These are phyloP conservation scores for Russula sp. DNA, from an alignment of 768 basidiomycete species.

Conservation along the genomic window DNA sequence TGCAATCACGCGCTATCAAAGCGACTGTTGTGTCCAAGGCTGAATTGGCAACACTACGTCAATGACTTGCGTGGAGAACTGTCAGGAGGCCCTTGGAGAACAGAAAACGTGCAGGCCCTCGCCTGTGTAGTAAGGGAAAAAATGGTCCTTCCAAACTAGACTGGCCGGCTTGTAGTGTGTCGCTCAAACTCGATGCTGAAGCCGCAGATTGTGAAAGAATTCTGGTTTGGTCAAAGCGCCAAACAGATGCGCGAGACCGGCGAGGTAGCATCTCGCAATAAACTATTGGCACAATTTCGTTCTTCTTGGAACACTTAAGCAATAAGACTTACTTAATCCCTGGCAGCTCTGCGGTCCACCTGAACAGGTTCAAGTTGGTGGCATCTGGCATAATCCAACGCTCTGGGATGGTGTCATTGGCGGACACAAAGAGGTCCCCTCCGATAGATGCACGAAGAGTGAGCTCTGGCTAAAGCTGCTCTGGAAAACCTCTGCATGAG, in stretches of 20 bases:
- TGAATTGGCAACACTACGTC: not conserved
- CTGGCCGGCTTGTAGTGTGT: no score
- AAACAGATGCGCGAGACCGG: conserved; percentile 2
- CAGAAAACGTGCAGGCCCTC: not conserved
- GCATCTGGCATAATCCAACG: not conserved
- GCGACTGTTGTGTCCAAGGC: not conserved
- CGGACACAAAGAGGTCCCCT: no score
- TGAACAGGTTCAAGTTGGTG: not conserved
- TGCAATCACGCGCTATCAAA: not conserved
- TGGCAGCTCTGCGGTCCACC: not conserved
- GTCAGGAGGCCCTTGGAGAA: no score
- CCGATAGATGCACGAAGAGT: no score
- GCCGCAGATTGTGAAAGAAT: not conserved
- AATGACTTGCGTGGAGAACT: not conserved
- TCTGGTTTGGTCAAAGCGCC: conserved; percentile 3
- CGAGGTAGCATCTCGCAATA: not conserved
- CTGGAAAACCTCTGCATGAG: not conserved
- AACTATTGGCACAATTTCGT: no score
- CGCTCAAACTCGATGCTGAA: not conserved
- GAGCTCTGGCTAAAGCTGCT: not conserved
- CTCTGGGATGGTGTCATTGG: not conserved
- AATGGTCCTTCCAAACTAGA: not conserved
- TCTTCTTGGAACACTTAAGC: no score
- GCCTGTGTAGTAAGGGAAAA: conserved; percentile 6
- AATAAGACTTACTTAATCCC: not conserved